Evolutionary conservation across 2,329 filamentous ascomycete genomes (phyloP), one percentile per base, ranked within the genome.

Genomic region (Talaromyces piceae): DNA sequence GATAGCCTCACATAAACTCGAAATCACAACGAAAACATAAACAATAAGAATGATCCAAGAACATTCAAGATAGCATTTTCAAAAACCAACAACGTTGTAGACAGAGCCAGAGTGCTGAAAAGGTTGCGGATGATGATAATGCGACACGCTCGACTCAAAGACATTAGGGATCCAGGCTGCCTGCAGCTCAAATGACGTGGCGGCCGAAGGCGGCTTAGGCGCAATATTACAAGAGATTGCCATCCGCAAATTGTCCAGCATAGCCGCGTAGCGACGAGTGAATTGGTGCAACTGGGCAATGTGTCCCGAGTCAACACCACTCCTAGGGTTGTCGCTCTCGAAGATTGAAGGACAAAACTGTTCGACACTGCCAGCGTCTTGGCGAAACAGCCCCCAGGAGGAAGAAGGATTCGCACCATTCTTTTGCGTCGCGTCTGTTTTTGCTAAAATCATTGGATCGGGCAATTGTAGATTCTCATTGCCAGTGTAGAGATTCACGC

Each of bases 81-180:
- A 37, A 37, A 37, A 37, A 3, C 33, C 33, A 37, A 37, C 33
- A 9, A 37, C 33, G 16, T 37, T 37, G n/a, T 37, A 37, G 20
- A 18, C 33, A 3, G 33, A 20, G 12, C 31, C 31, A 3, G 31
- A 1, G 31, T 37, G 31, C n/a, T 25, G 39, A 25, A 43, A 43
- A 6, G 39, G 39, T 25, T 43, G 39, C 23, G 39, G 20, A 25
- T 43, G 25, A 3, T 43, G 39, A 16, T 23, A 6, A 12, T 43
- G 39, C 39, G 11, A 12, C 7, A 22, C 11, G 18, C 13, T 25
- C 20, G 39, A 25, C 13, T 12, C 39, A 18, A 30, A 31, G 7
- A 49, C 20, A 18, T 47, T 16, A 45, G 44, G 39, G 27, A 37
- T 28, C 51, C 47, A 53, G n/a, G 51, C 26, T 26, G 39, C 20